Evolutionary conservation across 805 yeast species (phyloP), one percentile per base, ranked within the genome.

Genomic region (Myxozyma udenii): DNA sequence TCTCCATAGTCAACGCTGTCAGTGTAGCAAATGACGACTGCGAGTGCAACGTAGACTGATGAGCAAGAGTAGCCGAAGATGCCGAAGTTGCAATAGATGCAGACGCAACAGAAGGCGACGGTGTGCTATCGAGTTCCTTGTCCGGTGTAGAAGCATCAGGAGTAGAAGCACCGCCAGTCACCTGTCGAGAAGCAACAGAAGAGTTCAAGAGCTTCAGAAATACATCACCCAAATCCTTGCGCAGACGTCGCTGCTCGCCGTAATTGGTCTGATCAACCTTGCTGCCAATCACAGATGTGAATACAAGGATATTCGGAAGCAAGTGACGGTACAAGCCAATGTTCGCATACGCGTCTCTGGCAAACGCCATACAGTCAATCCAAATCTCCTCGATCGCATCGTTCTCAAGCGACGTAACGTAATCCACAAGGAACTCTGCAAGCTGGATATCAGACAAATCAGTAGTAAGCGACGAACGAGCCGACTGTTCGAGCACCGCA

Each of bases 381-480:
- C 89, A 91, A 18, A 89, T 76, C 51, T 91, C 98, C 53, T 85
- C 89, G 44, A 88, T 71, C 0, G 87, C 80, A 61, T 88, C 95
- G 55, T 76, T 77, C 57, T 86, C 95, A 36, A 90, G 70, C 0
- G 89, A 76, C 3, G 69, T 69, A 21, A 84, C 70, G 65, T 91
- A 93, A 0, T 69, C 71, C 5, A 80, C 73, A 51, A 89, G 66
- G 63, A 86, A 85, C 0, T 62, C 60, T 1, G 80, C 71, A 11
- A 84, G 61, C 6, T 70, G 73, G 33, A 63, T 66, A 6, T 75
- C 80, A 4, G 74, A 62, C 2, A 84, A 64, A 7, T 72, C 71
- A 14, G 77, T 73, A 23, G 74, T 72, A 60, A 81, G 62, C 1
- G 80, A 71, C 0, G 87, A 78, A 47, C 69, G 70, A 7, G 66